Evolutionary conservation across 305 asterid genomes (phyloP).

Genomic region (Rubia balearica): DNA sequence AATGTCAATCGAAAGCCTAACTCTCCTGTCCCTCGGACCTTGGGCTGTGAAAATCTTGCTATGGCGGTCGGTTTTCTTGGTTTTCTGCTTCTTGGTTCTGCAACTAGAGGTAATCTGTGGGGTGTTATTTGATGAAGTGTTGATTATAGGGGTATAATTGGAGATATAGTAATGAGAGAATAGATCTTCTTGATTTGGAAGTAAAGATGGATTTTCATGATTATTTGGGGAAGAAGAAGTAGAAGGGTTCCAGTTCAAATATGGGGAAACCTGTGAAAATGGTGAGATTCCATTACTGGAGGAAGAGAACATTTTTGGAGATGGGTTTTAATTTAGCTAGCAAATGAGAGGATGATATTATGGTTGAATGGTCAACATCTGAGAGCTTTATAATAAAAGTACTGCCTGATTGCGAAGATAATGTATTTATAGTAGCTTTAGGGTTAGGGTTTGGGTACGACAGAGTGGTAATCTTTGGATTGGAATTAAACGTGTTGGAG

Average conservation of each 20-base stretch:
- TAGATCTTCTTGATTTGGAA: slow-evolving; percentile 30
- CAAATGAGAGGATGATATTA: neutral
- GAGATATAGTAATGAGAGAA: slow-evolving; percentile 20
- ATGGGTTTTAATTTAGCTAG: neutral
- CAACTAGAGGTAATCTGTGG: neutral
- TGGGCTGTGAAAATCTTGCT: slow-evolving; percentile 66
- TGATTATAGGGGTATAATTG: slow-evolving; percentile 19
- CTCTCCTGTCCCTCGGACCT: slow-evolving; percentile 74
- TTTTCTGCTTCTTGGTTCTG: neutral
- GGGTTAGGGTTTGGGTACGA: slow-evolving; percentile 10
- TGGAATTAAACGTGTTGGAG: neutral
- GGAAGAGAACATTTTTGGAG: slow-evolving; percentile 19
- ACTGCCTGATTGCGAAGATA: no score
- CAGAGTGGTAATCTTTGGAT: neutral
- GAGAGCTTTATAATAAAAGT: neutral
- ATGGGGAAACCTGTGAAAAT: slow-evolving; percentile 28
- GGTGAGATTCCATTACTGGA: slow-evolving; percentile 32
- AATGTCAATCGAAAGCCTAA: slow-evolving; percentile 64
- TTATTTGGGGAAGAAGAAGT: slow-evolving; percentile 31
- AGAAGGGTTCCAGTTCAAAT: slow-evolving; percentile 17
- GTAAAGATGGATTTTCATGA: slow-evolving; percentile 23
- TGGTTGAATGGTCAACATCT: neutral
- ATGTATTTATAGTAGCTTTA: neutral
- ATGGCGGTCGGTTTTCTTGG: slow-evolving; percentile 49
- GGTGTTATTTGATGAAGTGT: slow-evolving; percentile 6